Evolutionary conservation across 441 rosid species (phyloP), one percentile per base, ranked within the genome.

Genomic region (Croton setiger): DNA sequence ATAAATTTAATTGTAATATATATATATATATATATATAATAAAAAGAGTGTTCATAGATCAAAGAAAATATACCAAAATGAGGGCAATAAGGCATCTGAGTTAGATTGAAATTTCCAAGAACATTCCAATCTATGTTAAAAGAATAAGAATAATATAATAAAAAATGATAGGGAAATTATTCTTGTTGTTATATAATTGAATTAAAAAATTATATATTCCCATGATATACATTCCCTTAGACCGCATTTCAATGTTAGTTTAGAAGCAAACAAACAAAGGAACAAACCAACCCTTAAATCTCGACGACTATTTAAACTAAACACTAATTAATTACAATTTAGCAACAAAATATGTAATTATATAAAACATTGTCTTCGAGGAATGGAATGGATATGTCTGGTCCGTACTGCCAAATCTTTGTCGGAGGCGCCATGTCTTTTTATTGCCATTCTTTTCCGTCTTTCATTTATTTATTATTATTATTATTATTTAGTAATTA

Each of bases 401-500:
- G 64, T 80, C 83, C 76, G 80, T 72, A 79, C 72, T 47, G 83
- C 75, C 77, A 73, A 66, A 75, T 78, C 80, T 81, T 82, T 84
- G 82, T 81, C 78, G 75, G 79, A 31, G 78, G 63, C 67, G 39
- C 71, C 10, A 0, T 77, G 82, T 82, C 82, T 68, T 72, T 63
- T 78, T 23, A 43, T 69, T 1, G 27, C 15, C 68, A 60, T 45
- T 37, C 67, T 51, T 10, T 58, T 59, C 48, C 48, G n/a, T 61
- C 58, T 47, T 18, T 59, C 13, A 48, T 23, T 21, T 11, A 21
- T 7, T 6, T 15, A 3, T 8, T 37, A 49, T n/a, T n/a, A n/a
- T n/a, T n/a, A n/a, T n/a, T n/a, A 20, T 21, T 14, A 14, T 36
- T 76, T 58, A 63, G 49, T 51, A 31, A 39, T 60, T 17, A 39